These are phyloP conservation scores for Nepenthes mirabilis DNA, from an alignment of 148 eudicot genomes.

Conservation along the genomic window DNA sequence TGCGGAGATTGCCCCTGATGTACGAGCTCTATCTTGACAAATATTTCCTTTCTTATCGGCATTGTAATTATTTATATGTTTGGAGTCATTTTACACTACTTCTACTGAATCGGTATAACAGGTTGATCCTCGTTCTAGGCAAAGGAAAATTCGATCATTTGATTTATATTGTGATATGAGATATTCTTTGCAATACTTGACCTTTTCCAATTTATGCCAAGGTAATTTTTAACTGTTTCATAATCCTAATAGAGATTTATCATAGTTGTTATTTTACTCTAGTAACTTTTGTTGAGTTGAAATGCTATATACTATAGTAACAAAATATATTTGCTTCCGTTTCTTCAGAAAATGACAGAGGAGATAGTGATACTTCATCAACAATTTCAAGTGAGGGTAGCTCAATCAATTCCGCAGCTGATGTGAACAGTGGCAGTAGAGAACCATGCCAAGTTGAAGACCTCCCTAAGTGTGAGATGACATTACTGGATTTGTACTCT, in stretches of 20 bases:
- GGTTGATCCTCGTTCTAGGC: slow-evolving; percentile 12
- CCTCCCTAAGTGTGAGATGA: slow-evolving; percentile 13
- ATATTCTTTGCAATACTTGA: slow-evolving; percentile 24
- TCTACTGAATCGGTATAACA: slow-evolving; percentile 1
- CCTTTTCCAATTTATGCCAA: slow-evolving; percentile 19
- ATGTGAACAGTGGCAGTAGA: neutral
- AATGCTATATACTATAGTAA: neutral
- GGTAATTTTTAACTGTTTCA: slow-evolving; percentile 4
- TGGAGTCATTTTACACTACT: neutral
- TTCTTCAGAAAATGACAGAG: slow-evolving; percentile 3
- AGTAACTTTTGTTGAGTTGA: neutral
- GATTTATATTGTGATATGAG: slow-evolving; percentile 33
- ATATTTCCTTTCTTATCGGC: neutral
- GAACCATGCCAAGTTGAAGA: neutral
- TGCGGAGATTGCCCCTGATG: slow-evolving; percentile 26
- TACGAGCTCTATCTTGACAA: slow-evolving; percentile 11
- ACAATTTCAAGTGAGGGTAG: slow-evolving; percentile 18
- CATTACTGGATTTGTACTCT: slow-evolving; percentile 40
- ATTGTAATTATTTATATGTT: neutral
- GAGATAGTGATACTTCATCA: slow-evolving; percentile 10
- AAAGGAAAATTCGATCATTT: slow-evolving; percentile 7
- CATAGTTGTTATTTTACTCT: too few relatives aligned
- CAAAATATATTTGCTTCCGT: neutral
- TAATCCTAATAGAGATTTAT: neutral
- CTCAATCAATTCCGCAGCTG: slow-evolving; percentile 2